Conservation (phyloP, 2,329 filamentous ascomycete species). For the Talaromyces sp. region DNA sequence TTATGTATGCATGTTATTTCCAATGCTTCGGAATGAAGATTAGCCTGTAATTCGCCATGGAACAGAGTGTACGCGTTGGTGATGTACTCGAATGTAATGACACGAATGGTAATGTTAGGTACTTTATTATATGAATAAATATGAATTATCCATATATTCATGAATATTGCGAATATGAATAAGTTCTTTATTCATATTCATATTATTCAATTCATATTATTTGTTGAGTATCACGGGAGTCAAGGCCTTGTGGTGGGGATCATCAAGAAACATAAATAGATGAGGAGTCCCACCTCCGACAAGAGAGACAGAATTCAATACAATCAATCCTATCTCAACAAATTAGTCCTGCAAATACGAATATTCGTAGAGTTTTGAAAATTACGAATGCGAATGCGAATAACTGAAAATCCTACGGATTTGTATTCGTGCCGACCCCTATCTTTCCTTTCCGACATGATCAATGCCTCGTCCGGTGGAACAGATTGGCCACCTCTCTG, state of each 20-base stretch:
- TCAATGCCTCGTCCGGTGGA: no score
- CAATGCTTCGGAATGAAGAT: not conserved
- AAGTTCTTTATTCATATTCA: not conserved
- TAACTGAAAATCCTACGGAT: no score
- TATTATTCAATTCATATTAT: not conserved
- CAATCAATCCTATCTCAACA: no score
- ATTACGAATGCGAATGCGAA: no score
- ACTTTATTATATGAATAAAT: conserved; percentile 1
- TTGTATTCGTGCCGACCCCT: no score
- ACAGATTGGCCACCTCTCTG: no score
- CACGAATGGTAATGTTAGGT: not conserved
- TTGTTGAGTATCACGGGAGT: no score
- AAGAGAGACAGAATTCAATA: no score
- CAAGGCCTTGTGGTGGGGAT: no score
- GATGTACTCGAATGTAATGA: conserved; percentile 1
- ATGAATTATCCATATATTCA: conserved; percentile 1
- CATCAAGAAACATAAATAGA: not conserved
- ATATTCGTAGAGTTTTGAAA: no score
- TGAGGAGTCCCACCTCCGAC: conserved; percentile 14
- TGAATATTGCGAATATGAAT: conserved; percentile 1
- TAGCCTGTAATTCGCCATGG: not conserved
- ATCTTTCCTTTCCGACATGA: no score
- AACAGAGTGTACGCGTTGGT: not conserved
- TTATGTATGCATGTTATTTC: not conserved
- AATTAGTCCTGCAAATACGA: no score